Conservation (phyloP, 2,329 filamentous ascomycete genomes). For the Diaporthe citri region DNA sequence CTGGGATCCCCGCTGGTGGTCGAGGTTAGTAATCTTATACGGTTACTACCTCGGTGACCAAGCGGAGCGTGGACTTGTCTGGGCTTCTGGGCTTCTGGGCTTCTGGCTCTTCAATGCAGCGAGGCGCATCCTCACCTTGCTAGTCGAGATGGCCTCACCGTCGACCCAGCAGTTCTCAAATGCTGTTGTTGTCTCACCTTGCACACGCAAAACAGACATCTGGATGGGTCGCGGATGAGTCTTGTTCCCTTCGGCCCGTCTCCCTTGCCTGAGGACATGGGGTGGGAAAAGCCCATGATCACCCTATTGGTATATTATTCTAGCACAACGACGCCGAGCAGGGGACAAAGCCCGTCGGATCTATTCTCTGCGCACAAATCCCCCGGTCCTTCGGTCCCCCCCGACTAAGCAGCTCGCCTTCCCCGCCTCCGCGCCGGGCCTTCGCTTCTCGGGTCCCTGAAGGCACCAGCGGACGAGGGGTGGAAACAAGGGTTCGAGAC, state of each 20-base stretch:
- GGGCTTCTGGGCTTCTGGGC: neutral
- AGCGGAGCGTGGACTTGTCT: neutral
- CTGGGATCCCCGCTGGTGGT: neutral
- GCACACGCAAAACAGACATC: neutral
- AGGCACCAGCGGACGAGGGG: slow-evolving; percentile 11
- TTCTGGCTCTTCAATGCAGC: neutral
- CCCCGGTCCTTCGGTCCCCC: neutral
- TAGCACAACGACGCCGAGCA: neutral
- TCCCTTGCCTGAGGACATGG: slow-evolving; percentile 12
- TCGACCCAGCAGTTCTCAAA: neutral
- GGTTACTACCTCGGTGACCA: slow-evolving; percentile 9
- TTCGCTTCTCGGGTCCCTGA: slow-evolving; percentile 6
- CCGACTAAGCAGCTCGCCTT: neutral
- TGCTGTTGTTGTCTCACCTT: neutral
- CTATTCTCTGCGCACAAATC: neutral
- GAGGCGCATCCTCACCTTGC: slow-evolving; percentile 9
- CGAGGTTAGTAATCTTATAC: neutral
- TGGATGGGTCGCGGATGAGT: neutral
- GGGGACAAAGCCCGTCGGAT: slow-evolving; percentile 10
- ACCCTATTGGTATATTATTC: neutral
- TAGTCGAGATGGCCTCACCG: neutral
- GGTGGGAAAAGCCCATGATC: neutral
- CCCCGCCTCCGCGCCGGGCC: slow-evolving; percentile 23
- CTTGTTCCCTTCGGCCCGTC: slow-evolving; percentile 5
- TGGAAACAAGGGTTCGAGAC: slow-evolving; percentile 21